Conservation (phyloP, 2,329 filamentous ascomycete genomes). For the Penicillium freii region DNA sequence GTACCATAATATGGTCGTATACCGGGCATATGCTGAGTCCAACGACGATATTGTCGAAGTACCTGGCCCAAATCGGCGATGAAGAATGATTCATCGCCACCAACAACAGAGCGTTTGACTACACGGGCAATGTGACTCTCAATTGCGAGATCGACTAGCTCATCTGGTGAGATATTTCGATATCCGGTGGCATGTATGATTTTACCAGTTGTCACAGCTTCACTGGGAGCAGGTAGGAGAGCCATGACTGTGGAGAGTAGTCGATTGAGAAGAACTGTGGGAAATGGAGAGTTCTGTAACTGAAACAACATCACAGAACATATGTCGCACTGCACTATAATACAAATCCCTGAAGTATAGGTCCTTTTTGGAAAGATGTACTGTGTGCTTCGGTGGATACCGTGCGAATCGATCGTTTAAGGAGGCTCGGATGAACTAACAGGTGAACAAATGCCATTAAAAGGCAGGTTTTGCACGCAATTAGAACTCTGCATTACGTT, state of each 20-base stretch:
- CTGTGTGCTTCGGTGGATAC: not conserved
- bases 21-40: conserved; percentile 15
- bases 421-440: not conserved
- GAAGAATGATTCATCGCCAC: conserved; percentile 23
- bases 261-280: conserved; percentile 1
- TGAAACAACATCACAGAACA: conserved; percentile 5
- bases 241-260: conserved; percentile 9
- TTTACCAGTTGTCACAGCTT: not conserved
- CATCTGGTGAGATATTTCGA: conserved; percentile 1
- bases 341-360: not conserved
- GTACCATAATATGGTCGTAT: conserved; percentile 26
- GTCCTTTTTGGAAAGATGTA: not conserved
- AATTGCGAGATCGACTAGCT: conserved; percentile 17
- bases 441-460: not conserved
- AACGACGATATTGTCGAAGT: conserved; percentile 19
- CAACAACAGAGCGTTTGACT: conserved; percentile 2
- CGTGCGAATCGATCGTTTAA: not conserved
- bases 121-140: conserved; percentile 8
- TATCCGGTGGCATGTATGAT: not conserved
- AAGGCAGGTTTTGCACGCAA: not conserved
- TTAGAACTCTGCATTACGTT: conserved; percentile 9
- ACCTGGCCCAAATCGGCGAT: conserved; percentile 22
- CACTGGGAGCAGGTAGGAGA: not conserved
- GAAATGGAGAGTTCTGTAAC: not conserved
- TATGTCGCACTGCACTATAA: not conserved